These are phyloP conservation scores for Pythium dissotocum DNA, from an alignment of 352 stramenopile genomes.

Conservation along the genomic window DNA sequence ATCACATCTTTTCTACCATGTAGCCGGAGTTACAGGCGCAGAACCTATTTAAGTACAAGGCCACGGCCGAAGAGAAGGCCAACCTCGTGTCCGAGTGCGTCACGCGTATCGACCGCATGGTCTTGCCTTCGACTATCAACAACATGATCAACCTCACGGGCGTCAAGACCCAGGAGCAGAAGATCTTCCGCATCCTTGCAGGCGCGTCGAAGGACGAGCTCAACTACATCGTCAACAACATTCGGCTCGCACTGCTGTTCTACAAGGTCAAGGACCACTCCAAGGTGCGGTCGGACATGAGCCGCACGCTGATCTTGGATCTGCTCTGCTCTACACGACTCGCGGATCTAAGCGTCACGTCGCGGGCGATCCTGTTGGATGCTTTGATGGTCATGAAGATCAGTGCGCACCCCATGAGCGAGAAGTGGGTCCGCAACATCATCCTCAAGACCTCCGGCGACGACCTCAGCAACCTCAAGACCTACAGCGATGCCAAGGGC, in stretches of 20 bases:
- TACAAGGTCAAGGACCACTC: conserved; percentile 98
- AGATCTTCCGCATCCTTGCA: conserved; percentile 95
- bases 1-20: not conserved
- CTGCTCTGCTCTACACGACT: conserved; percentile 93
- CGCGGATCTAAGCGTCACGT: conserved; percentile 91
- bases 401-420: conserved; percentile 90
- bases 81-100: conserved; percentile 75
- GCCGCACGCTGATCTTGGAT: conserved; percentile 94
- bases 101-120: conserved; percentile 74
- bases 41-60: conserved; percentile 85
- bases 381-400: conserved; percentile 98
- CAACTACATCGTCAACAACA: conserved; percentile 96
- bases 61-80: conserved; percentile 78
- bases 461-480: conserved; percentile 96
- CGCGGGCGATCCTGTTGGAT: conserved; percentile 92
- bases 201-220: conserved; percentile 95
- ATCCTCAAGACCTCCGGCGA: conserved; percentile 95
- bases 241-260: conserved; percentile 95
- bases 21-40: conserved; percentile 28
- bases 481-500: conserved; percentile 95
- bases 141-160: conserved; percentile 85
- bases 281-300: conserved; percentile 69
- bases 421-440: conserved; percentile 97
- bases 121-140: conserved; percentile 87
- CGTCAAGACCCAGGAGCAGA: conserved; percentile 88